A percentile compares a stretch with the other conserved stretches of the same genome.
These are phyloP conservation scores for Hippophae gyantsensis DNA, from an alignment of 306 rosid genomes.

Conservation along the genomic window DNA sequence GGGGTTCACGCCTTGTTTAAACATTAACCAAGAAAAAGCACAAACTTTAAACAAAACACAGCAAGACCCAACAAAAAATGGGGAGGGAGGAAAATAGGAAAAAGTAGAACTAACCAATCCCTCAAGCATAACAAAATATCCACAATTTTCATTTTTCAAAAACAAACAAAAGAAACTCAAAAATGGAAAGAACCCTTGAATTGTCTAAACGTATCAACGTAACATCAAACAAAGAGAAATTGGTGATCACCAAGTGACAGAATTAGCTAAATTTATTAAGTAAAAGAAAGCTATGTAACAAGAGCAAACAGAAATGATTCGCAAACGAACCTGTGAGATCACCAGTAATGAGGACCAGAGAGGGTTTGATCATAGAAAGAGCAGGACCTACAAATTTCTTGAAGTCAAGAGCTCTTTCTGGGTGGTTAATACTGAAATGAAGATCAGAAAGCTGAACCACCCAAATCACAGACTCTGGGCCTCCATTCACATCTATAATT, in stretches of 20 bases:
- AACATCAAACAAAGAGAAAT: too few species aligned
- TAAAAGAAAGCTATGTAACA: background rate
- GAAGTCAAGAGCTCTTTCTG: conserved; percentile 68
- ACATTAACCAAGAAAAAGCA: too few species aligned
- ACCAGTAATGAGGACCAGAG: conserved; percentile 86
- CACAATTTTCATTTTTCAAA: background rate
- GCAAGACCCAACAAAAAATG: background rate
- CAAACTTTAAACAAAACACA: too few species aligned
- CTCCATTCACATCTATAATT: conserved; percentile 34
- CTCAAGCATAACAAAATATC: background rate
- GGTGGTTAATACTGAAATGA: conserved; percentile 89
- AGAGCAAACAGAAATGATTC: background rate
- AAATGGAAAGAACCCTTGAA: background rate
- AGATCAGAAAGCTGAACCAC: conserved; percentile 93
- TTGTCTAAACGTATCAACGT: too few species aligned
- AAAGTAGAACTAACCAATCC: background rate
- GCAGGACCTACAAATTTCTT: conserved; percentile 43
- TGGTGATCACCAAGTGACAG: background rate
- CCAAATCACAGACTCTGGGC: conserved; percentile 66
- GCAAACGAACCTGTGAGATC: conserved; percentile 67
- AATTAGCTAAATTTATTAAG: background rate
- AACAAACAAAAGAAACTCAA: background rate
- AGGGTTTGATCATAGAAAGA: conserved; percentile 84
- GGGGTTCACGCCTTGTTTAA: too few species aligned
- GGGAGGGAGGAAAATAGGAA: background rate